A percentile compares a stretch with the other conserved stretches of the same genome.
These are phyloP conservation scores for Cercospora beticola DNA, from an alignment of 2,329 filamentous ascomycete genomes.

Conservation along the genomic window DNA sequence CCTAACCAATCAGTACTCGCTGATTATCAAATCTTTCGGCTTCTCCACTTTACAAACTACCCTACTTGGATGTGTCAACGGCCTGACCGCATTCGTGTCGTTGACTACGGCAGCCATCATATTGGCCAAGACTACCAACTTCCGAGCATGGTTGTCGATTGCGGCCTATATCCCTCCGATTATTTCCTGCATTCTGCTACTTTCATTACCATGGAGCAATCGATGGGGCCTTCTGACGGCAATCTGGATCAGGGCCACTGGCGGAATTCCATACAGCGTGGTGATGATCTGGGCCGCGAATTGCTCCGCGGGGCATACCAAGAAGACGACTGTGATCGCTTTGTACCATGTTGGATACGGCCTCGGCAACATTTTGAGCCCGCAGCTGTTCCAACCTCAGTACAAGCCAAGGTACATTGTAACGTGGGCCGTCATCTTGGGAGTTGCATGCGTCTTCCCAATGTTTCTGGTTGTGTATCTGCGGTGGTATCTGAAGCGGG, in stretches of 20 bases:
- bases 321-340: slow-evolving; percentile 45
- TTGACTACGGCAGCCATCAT: slow-evolving; percentile 35
- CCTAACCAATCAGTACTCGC: slow-evolving; percentile 44
- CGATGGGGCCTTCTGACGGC: slow-evolving; percentile 41
- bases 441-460: slow-evolving; percentile 39
- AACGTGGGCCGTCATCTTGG: slow-evolving; percentile 21
- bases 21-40: slow-evolving; percentile 49
- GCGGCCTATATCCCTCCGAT: slow-evolving; percentile 40
- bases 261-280: slow-evolving; percentile 23
- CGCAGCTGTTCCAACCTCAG: slow-evolving; percentile 39
- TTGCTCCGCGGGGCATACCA: neutral
- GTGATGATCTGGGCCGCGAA: neutral
- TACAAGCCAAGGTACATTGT: slow-evolving; percentile 23
- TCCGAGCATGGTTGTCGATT: slow-evolving; percentile 35
- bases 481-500: slow-evolving; percentile 42
- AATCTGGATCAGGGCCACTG: slow-evolving; percentile 43
- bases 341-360: slow-evolving; percentile 44
- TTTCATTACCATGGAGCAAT: slow-evolving; percentile 42
- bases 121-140: slow-evolving; percentile 34
- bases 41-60: slow-evolving; percentile 43
- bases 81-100: slow-evolving; percentile 21
- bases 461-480: slow-evolving; percentile 42
- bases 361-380: slow-evolving; percentile 39
- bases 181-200: slow-evolving; percentile 41
- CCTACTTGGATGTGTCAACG: slow-evolving; percentile 29